Conservation (phyloP, 2,329 filamentous ascomycete species). For the Venturia asperata region DNA sequence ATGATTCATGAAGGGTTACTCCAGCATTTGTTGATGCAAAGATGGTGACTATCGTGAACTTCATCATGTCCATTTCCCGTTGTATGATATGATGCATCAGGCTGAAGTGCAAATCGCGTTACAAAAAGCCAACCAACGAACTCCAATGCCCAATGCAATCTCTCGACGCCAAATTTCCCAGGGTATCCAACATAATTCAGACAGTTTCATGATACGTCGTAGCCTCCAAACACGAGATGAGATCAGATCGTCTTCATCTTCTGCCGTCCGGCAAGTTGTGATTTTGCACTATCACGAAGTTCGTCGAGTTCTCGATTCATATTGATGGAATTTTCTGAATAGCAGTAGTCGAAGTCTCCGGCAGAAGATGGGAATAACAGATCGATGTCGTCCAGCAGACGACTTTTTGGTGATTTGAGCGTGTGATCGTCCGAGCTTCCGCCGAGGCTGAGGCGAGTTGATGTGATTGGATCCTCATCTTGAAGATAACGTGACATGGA, state of each 20-base stretch:
- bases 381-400: conserved; percentile 3
- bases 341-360: background rate
- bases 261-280: background rate
- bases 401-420: conserved; percentile 1
- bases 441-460: background rate
- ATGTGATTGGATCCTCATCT: background rate
- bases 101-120: background rate
- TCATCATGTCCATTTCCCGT: background rate
- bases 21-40: background rate
- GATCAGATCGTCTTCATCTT: conserved; percentile 4
- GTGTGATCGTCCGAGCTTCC: background rate
- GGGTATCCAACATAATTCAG: background rate
- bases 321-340: background rate
- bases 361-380: background rate
- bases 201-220: background rate
- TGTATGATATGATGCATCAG: background rate
- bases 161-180: background rate
- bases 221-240: background rate
- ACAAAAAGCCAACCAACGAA: background rate
- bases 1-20: too few relatives aligned
- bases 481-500: background rate
- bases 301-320: background rate
- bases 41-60: background rate
- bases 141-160: background rate
- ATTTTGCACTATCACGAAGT: background rate